phyloP scores from a whole-genome alignment of 495 filamentous ascomycete genomes.

The Penicillium bovifimosum region DNA sequence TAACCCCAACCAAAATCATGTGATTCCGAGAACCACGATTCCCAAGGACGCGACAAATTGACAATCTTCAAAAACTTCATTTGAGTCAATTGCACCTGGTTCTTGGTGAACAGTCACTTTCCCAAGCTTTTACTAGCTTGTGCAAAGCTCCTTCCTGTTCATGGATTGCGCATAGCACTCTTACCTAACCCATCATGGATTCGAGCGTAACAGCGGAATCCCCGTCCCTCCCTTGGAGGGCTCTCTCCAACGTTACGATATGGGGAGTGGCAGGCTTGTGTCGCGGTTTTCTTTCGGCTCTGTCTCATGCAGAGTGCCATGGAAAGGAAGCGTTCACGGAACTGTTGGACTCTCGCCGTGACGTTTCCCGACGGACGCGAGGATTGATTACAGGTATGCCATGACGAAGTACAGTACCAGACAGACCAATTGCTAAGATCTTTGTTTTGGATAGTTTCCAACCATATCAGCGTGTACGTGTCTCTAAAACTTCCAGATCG shows the following conservation, averaged over 20 bases:
- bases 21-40: slow-evolving; percentile 17
- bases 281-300: slow-evolving; percentile 40
- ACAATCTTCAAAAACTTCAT: neutral
- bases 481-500: slow-evolving; percentile 18
- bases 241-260: slow-evolving; percentile 38
- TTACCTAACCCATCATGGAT: slow-evolving; percentile 32
- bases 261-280: slow-evolving; percentile 42
- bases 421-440: slow-evolving; percentile 10
- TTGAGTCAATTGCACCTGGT: neutral
- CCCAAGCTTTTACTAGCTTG: slow-evolving; percentile 4
- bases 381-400: slow-evolving; percentile 80
- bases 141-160: slow-evolving; percentile 1
- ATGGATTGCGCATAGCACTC: slow-evolving; percentile 28
- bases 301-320: slow-evolving; percentile 52
- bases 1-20: slow-evolving; percentile 22
- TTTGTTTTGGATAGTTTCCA: slow-evolving; percentile 60
- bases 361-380: slow-evolving; percentile 61
- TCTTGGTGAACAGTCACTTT: neutral
- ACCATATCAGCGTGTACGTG: slow-evolving; percentile 94
- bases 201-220: slow-evolving; percentile 37
- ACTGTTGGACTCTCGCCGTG: slow-evolving; percentile 65
- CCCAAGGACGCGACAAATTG: slow-evolving; percentile 6
- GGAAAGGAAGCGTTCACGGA: slow-evolving; percentile 71
- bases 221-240: slow-evolving; percentile 42
- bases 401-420: neutral